phyloP scores from a whole-genome alignment of 176 grass and related monocot species.

The Urochloa ruziziensis region DNA sequence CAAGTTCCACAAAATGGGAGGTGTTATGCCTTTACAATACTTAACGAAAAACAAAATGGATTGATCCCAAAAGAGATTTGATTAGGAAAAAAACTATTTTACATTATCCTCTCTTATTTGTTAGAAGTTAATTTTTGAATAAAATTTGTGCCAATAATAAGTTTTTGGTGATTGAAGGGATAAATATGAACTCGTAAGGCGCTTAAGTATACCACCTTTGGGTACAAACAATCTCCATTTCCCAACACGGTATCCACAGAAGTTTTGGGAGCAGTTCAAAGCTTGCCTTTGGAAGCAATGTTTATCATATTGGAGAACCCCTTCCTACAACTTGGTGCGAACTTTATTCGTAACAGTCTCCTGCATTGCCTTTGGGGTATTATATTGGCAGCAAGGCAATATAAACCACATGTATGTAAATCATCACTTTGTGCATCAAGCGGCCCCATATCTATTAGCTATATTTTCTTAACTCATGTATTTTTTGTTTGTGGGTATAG shows the following conservation, averaged over 20 bases:
- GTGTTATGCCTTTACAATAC: background rate
- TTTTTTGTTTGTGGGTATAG: constrained; percentile 17
- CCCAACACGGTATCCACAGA: constrained; percentile 58
- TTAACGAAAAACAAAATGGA: background rate
- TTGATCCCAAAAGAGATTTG: background rate
- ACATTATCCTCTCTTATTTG: background rate
- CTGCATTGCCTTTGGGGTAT: constrained; percentile 22
- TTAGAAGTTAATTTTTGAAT: background rate
- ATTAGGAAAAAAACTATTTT: background rate
- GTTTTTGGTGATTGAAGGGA: constrained; percentile 52
- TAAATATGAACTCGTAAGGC: constrained; percentile 42
- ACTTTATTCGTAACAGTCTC: constrained; percentile 34
- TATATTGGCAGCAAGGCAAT: constrained; percentile 64
- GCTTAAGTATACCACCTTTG: constrained; percentile 40
- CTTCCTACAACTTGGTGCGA: constrained; percentile 69
- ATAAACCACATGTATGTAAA: constrained; percentile 57
- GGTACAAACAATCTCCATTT: constrained; percentile 52
- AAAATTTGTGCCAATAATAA: background rate
- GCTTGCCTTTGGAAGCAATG: constrained; percentile 84
- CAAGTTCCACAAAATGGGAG: background rate
- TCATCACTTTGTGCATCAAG: background rate
- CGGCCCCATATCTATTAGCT: background rate
- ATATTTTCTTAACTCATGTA: background rate
- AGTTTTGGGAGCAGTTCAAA: constrained; percentile 58
- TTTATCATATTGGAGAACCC: constrained; percentile 81